phyloP scores from a whole-genome alignment of 176 grass and related monocot species.

The Pharus latifolius region DNA sequence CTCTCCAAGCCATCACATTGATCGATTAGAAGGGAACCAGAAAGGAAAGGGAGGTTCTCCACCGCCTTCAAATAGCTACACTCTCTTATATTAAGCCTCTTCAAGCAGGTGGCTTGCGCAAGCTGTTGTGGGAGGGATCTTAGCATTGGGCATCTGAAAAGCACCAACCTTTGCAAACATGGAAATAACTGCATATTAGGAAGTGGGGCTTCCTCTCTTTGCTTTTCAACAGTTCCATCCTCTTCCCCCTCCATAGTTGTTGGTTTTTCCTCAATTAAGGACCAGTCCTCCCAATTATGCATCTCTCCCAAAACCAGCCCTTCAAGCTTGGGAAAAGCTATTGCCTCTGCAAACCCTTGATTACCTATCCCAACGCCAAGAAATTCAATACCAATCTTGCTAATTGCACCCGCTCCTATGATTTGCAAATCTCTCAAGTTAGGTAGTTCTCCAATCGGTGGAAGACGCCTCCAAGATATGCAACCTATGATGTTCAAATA shows the following conservation, averaged over 20 bases:
- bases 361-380: neutral
- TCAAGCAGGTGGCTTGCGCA: neutral
- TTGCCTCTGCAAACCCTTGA: too few relatives aligned
- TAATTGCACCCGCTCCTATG: neutral
- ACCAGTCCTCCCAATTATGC: slow-evolving; percentile 24
- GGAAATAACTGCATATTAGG: too few relatives aligned
- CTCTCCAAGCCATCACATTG: neutral
- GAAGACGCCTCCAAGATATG: too few relatives aligned
- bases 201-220: neutral
- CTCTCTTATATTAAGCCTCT: neutral
- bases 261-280: neutral
- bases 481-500: neutral
- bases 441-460: neutral
- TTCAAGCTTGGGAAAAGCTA: too few relatives aligned
- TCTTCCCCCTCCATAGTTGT: neutral
- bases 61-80: neutral
- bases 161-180: neutral
- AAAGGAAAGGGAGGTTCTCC: neutral
- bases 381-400: slow-evolving; percentile 2
- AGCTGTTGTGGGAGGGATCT: slow-evolving; percentile 3
- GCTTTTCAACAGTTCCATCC: neutral
- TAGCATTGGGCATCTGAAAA: neutral
- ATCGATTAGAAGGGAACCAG: neutral
- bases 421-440: slow-evolving; percentile 9
- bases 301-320: too few relatives aligned